Percentiles rank a stretch among this genome's conserved stretches.
Evolutionary conservation across 495 filamentous ascomycete species (phyloP).

Genomic region (Sphaerosporella brunnea): DNA sequence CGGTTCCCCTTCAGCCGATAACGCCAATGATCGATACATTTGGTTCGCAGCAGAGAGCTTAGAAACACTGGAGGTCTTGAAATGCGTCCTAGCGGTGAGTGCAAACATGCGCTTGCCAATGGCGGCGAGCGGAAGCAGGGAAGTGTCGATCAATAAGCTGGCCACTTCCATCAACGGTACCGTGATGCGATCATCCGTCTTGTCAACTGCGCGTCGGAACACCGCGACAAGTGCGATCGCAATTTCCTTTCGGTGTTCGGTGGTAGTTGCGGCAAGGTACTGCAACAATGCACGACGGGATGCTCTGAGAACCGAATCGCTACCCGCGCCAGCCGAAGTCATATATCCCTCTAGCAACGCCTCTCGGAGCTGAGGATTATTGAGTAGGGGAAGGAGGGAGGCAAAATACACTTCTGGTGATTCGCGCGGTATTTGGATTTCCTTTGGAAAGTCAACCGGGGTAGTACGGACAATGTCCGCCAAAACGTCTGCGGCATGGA

Average conservation of each 20-base stretch:
- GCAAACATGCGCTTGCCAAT: slow-evolving; percentile 35
- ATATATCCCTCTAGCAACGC: slow-evolving; percentile 55
- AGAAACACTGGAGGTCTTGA: slow-evolving; percentile 58
- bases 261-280: slow-evolving; percentile 23
- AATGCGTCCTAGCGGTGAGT: slow-evolving; percentile 56
- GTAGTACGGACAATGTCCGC: slow-evolving; percentile 22
- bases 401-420: slow-evolving; percentile 35
- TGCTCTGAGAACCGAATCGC: slow-evolving; percentile 60
- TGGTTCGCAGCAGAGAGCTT: slow-evolving; percentile 62
- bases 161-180: slow-evolving; percentile 59
- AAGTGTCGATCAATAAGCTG: slow-evolving; percentile 49
- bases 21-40: slow-evolving; percentile 45
- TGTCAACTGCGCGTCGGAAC: slow-evolving; percentile 1
- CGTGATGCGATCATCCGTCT: slow-evolving; percentile 42
- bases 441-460: neutral
- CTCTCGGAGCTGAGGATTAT: slow-evolving; percentile 8
- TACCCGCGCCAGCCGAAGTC: slow-evolving; percentile 65
- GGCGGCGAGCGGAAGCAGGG: slow-evolving; percentile 3
- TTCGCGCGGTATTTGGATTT: neutral
- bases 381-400: slow-evolving; percentile 33
- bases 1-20: neutral
- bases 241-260: slow-evolving; percentile 20
- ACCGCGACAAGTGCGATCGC: slow-evolving; percentile 26
- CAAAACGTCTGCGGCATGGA: slow-evolving; percentile 40
- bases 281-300: slow-evolving; percentile 51